Base-by-base conservation (phyloP, 148 eudicot species). In the Pharnaceum exiguum region DNA sequence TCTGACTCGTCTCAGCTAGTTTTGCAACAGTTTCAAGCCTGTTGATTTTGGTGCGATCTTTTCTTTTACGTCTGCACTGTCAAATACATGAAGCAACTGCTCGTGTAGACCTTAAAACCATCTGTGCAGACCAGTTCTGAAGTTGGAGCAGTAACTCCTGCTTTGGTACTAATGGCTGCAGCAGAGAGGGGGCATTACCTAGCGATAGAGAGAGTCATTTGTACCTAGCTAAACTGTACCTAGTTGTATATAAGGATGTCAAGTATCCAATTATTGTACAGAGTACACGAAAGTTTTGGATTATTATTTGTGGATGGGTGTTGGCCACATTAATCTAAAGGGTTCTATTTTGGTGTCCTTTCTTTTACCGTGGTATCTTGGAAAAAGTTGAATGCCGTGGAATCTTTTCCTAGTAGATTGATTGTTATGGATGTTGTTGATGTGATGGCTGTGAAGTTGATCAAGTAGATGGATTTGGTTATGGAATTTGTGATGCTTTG, bases 11-110 rank as follows among this genome's bases (percentile, higher is more conserved):
- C 72, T 75, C 82, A 82, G 82, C 82, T 82, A 73, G 57, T 73
- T 76, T 74, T 60, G 70, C 86, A 60, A 69, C 79, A 62, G 56
- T 70, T 70, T 75, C 76, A 49, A 72, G 77, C 78, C 70, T 76
- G 71, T 80, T 76, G 80, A 73, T 73, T 58, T 81, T 75, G 69
- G 72, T 72, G 77, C 75, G 23, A 71, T 75, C 72, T 70, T n/a
- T 69, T 68, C 65, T 81, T 81, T 73, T 75, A 57, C 71, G 75
- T 75, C 69, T 71, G 69, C 76, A 63, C 69, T 79, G 73, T 80
- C 75, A 67, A 59, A 71, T n/a, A n/a, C 83, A 65, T 78, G 85
- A 80, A 74, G 96, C 74, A 77, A 69, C 78, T 69, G 80, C 80
- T 62, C 68, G 56, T 56, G 56, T 55, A 71, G 74, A 82, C 64